phyloP scores from a whole-genome alignment of 768 basidiomycete genomes.

The Lyophyllum semitale region DNA sequence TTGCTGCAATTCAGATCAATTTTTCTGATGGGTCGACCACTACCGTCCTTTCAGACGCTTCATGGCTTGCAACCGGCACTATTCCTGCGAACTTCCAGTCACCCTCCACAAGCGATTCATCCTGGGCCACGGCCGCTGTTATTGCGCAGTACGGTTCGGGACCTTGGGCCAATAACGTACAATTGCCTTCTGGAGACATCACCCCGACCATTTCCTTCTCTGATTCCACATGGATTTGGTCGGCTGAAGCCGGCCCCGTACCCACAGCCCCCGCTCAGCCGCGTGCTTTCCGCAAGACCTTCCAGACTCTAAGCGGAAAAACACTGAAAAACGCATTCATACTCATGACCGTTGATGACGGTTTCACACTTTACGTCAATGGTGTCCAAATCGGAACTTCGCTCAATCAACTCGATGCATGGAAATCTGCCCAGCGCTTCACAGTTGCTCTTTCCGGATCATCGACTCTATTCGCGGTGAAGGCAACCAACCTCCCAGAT shows the following conservation, averaged over 20 bases:
- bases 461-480: conserved; percentile 23
- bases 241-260: conserved; percentile 12
- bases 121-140: conserved; percentile 20
- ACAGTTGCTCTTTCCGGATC: conserved; percentile 18
- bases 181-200: conserved; percentile 16
- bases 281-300: conserved; percentile 30
- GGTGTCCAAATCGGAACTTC: conserved; percentile 22
- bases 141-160: conserved; percentile 25
- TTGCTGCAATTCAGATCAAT: conserved; percentile 24
- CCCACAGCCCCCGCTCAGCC: conserved; percentile 19
- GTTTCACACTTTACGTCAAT: conserved; percentile 28
- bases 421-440: conserved; percentile 24
- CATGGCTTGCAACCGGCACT: conserved; percentile 23
- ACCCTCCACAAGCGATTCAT: conserved; percentile 20
- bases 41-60: conserved; percentile 21
- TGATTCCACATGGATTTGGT: conserved; percentile 30
- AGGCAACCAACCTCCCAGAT: conserved; percentile 22
- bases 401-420: conserved; percentile 20
- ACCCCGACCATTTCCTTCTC: conserved; percentile 15
- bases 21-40: conserved; percentile 28
- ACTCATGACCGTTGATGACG: conserved; percentile 29
- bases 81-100: conserved; percentile 27
- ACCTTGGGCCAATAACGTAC: conserved; percentile 27
- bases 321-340: conserved; percentile 19
- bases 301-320: conserved; percentile 22